Conservation (phyloP, 23 red algal genomes). For the Gracilariopsis chorda region DNA sequence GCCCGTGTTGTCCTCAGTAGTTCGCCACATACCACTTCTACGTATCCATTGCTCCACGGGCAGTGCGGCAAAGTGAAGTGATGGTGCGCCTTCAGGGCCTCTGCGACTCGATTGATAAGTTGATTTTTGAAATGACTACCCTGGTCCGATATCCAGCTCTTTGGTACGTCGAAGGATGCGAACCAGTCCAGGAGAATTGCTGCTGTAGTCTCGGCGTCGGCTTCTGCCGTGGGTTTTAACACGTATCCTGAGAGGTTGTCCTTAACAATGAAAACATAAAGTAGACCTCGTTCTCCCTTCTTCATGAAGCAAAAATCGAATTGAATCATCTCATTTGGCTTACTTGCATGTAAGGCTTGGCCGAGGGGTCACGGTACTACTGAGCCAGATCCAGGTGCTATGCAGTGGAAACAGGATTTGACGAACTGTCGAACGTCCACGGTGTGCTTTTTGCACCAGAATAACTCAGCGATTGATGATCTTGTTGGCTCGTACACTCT, state of each 20-base stretch:
- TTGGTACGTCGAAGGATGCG: neutral
- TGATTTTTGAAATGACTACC: slow-evolving; percentile 26
- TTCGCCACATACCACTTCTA: slow-evolving; percentile 5
- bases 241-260: neutral
- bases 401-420: neutral
- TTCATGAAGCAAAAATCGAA: neutral
- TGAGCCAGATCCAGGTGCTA: neutral
- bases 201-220: neutral
- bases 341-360: neutral
- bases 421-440: neutral
- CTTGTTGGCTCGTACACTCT: neutral
- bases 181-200: neutral
- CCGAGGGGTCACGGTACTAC: neutral
- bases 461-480: neutral
- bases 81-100: neutral
- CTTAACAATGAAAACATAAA: neutral
- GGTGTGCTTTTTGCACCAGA: neutral
- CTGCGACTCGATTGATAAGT: neutral
- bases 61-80: slow-evolving; percentile 35
- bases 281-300: neutral
- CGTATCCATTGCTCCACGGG: slow-evolving; percentile 31
- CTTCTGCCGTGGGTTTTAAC: neutral
- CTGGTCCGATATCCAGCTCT: neutral
- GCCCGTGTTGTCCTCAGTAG: neutral
- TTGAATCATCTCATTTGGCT: neutral